Percentiles rank a stretch among this genome's conserved stretches.
Evolutionary conservation across 176 grass and related monocot species (phyloP).

Genomic region (Tuctoria greenei): DNA sequence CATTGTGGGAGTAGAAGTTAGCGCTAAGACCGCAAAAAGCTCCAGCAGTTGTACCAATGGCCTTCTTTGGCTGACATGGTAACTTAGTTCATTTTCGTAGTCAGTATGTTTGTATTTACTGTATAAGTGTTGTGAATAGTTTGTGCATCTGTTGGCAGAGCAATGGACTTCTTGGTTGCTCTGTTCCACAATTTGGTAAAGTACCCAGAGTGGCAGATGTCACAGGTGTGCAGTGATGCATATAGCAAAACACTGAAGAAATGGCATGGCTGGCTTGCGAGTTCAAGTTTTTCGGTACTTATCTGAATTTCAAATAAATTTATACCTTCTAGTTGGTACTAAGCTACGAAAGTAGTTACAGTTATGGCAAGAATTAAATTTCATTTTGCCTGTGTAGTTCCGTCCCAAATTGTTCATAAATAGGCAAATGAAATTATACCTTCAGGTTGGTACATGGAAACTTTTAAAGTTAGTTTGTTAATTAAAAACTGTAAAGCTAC

Average conservation of each 20-base stretch:
- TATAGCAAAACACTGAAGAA: constrained; percentile 82
- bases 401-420: not conserved
- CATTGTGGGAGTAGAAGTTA: constrained; percentile 74
- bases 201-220: constrained; percentile 70
- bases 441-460: too few species aligned
- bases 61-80: constrained; percentile 88
- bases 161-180: constrained; percentile 84
- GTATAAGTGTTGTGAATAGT: not conserved
- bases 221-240: constrained; percentile 64
- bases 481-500: too few species aligned
- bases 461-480: too few species aligned
- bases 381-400: not conserved
- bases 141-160: constrained; percentile 37
- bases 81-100: too few species aligned
- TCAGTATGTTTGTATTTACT: too few species aligned
- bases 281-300: constrained; percentile 78
- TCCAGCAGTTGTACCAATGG: constrained; percentile 58
- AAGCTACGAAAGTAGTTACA: too few species aligned
- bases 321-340: not conserved
- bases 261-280: constrained; percentile 81
- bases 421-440: too few species aligned
- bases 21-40: constrained; percentile 70
- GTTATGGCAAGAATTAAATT: too few species aligned
- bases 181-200: constrained; percentile 67
- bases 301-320: not conserved